Conservation (phyloP, 2,329 filamentous ascomycete genomes). For the Verticillium alfalfae region DNA sequence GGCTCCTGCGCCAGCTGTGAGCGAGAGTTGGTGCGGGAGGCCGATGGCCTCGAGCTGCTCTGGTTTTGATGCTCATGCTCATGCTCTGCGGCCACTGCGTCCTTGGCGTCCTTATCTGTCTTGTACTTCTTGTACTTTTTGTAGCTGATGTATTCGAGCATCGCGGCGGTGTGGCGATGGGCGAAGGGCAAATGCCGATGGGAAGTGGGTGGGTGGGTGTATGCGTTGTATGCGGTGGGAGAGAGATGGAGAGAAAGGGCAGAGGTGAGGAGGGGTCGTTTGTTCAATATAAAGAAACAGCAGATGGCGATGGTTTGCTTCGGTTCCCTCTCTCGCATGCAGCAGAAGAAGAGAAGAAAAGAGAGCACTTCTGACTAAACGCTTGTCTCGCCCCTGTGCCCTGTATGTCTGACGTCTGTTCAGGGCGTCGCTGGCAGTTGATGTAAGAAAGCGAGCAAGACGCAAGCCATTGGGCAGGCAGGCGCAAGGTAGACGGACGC, state of each 20-base stretch:
- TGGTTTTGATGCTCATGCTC: slow-evolving; percentile 7
- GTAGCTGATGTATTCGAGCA: slow-evolving; percentile 59
- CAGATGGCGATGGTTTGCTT: slow-evolving; percentile 3
- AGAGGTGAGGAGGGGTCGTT: neutral
- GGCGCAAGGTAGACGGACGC: neutral
- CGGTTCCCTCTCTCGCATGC: neutral
- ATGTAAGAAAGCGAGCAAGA: neutral
- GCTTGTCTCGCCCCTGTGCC: neutral
- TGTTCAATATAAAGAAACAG: neutral
- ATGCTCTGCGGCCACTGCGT: slow-evolving; percentile 13
- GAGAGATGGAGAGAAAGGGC: neutral
- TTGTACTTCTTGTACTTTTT: slow-evolving; percentile 59
- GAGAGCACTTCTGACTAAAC: neutral
- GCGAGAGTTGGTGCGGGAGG: slow-evolving; percentile 3
- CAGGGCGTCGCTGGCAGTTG: no score
- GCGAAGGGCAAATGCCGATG: neutral
- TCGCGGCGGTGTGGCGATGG: slow-evolving; percentile 22
- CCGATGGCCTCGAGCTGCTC: slow-evolving; percentile 12
- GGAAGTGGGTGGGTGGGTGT: neutral
- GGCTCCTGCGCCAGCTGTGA: neutral
- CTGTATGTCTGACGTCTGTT: neutral
- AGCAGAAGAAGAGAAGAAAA: neutral
- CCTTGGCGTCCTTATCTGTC: slow-evolving; percentile 37
- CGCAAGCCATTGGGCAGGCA: neutral
- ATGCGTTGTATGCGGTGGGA: slow-evolving; percentile 2